A percentile compares a stretch with the other conserved stretches of the same genome.
phyloP scores from a whole-genome alignment of 306 rosid genomes.

The Prinsepia uniflora region DNA sequence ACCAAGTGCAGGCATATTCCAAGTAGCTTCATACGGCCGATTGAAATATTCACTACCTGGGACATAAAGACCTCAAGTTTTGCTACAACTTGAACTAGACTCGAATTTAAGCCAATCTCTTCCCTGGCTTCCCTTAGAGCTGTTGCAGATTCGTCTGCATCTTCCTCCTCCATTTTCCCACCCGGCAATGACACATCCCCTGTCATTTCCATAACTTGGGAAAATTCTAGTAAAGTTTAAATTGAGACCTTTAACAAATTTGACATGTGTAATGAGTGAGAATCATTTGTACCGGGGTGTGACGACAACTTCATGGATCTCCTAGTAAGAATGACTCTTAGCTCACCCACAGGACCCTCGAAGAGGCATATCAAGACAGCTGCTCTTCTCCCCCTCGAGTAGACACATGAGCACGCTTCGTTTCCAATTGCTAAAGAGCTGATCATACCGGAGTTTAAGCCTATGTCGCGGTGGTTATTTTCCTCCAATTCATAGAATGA shows the following conservation, averaged over 20 bases:
- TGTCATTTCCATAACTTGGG: not conserved
- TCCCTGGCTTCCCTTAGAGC: conserved; percentile 40
- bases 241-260: not conserved
- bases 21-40: no score
- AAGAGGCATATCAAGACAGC: conserved; percentile 41
- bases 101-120: conserved; percentile 34
- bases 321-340: conserved; percentile 37
- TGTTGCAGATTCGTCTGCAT: conserved; percentile 32
- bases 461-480: not conserved
- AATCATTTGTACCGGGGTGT: conserved; percentile 25
- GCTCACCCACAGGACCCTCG: conserved; percentile 33
- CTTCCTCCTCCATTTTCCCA: conserved; percentile 38
- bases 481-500: conserved; percentile 6
- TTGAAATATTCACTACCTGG: conserved; percentile 10
- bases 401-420: not conserved
- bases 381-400: conserved; percentile 28
- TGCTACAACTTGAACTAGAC: conserved; percentile 29
- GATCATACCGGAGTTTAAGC: not conserved
- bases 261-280: not conserved
- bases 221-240: not conserved
- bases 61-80: conserved; percentile 29
- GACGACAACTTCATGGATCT: conserved; percentile 35
- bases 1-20: no score
- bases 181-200: conserved; percentile 46
- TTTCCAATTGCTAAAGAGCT: not conserved